Conservation (phyloP, 139 green algal genomes). For the Volvox reticuliferus region DNA sequence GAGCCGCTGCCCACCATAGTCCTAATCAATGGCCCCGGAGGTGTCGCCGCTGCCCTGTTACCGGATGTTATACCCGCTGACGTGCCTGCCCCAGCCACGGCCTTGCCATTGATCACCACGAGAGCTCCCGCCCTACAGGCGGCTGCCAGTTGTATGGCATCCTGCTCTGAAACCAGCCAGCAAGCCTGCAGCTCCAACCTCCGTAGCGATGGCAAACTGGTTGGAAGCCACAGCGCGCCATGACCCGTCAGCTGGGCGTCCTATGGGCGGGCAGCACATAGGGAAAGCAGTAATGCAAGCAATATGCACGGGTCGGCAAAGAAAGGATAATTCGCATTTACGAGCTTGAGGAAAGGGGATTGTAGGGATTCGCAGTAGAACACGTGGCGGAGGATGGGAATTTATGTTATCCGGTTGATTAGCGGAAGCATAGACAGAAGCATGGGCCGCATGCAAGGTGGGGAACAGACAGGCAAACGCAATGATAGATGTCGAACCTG, state of each 20-base stretch:
- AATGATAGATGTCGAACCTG: no score
- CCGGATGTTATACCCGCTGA: background rate
- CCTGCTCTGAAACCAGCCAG: constrained; percentile 33
- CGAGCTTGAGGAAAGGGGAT: background rate
- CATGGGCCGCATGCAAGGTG: no score
- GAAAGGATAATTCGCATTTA: background rate
- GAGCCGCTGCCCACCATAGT: background rate
- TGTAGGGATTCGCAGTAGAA: no score
- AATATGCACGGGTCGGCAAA: no score
- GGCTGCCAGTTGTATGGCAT: background rate
- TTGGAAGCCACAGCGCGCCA: background rate
- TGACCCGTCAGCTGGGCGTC: background rate
- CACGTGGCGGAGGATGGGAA: no score
- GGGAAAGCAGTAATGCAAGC: no score
- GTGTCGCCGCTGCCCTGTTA: background rate
- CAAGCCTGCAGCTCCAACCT: constrained; percentile 32
- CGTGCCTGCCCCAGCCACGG: background rate
- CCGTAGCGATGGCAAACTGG: background rate
- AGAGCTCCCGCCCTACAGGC: background rate
- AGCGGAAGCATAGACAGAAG: no score
- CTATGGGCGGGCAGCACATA: background rate
- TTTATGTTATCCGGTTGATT: no score
- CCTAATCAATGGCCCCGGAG: background rate
- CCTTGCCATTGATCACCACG: constrained; percentile 31
- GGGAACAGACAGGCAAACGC: no score